Evolutionary conservation across 2,329 filamentous ascomycete species (phyloP).

Genomic region (Diaporthe capsici): DNA sequence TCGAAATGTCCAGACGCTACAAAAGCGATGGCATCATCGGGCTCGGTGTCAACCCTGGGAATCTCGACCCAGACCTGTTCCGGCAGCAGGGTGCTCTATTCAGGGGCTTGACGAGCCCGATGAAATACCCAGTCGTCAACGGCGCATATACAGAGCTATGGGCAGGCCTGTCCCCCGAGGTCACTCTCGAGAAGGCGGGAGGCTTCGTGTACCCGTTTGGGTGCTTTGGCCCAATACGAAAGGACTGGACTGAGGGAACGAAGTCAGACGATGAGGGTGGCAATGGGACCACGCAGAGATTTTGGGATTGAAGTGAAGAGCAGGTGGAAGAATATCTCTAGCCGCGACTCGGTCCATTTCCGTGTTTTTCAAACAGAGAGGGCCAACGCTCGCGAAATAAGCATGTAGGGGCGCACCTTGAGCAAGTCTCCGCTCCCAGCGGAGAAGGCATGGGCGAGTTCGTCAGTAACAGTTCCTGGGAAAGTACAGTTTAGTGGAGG

Average conservation of each 20-base stretch:
- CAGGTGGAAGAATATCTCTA: conserved; percentile 49
- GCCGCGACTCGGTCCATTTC: not conserved
- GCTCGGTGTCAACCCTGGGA: conserved; percentile 47
- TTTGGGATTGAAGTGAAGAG: conserved; percentile 59
- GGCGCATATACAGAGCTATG: conserved; percentile 58
- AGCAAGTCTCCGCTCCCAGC: too few relatives aligned
- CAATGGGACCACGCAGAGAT: conserved; percentile 52
- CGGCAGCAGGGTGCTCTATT: not conserved
- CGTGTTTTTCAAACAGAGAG: not conserved
- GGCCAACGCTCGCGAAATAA: too few relatives aligned
- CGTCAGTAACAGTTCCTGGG: too few relatives aligned
- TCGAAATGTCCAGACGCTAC: conserved; percentile 45
- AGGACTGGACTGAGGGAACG: conserved; percentile 48
- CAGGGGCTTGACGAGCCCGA: not conserved
- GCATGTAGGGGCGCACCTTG: not conserved
- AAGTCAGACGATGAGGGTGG: conserved; percentile 55
- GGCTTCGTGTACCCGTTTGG: conserved; percentile 55
- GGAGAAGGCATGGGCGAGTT: too few relatives aligned
- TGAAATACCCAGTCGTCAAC: conserved; percentile 43
- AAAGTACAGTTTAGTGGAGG: too few relatives aligned
- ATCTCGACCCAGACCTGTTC: conserved; percentile 46
- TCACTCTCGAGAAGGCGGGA: conserved; percentile 48
- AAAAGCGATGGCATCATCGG: conserved; percentile 45
- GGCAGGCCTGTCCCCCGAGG: conserved; percentile 53
- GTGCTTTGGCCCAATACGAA: conserved; percentile 50